Evolutionary conservation across 2,329 filamentous ascomycete species (phyloP), one percentile per base, ranked within the genome.

Genomic region (Colletotrichum cordylinicola): DNA sequence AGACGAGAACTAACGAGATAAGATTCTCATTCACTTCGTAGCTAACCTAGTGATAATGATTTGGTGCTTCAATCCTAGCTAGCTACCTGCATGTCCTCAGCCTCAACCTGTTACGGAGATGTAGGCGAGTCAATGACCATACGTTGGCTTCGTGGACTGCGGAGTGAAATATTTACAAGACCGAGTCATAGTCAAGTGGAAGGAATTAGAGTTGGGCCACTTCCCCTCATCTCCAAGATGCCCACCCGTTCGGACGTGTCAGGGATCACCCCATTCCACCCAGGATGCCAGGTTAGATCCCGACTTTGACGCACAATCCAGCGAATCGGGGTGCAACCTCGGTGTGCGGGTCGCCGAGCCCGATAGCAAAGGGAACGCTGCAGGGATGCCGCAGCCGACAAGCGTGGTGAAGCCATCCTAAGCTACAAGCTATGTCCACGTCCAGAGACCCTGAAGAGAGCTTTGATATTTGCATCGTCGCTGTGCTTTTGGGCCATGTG

Each of bases 381-480:
- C 43, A 52, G n/a, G 43, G 43, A 52, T 52, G n/a, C 43, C 43
- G 43, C n/a, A 52, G n/a, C 43, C 43, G 43, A 52, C n/a, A 21
- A 8, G 43, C 43, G 4, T 8, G n/a, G 43, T 52, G 2, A 21
- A 21, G 43, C 43, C n/a, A 52, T 52, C 6, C n/a, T 4, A 8
- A 52, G 43, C n/a, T 21, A 21, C 43, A 21, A 52, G 43, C n/a
- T 52, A 13, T 52, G 43, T 21, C 10, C 43, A 52, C 43, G 1
- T 52, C 43, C 43, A 37, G 8, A 66, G 8, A 66, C 24, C 6
- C 55, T 18, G 16, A 29, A 13, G 62, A 24, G 27, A 66, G 72
- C 77, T 83, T 16, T 78, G 27, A 84, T 87, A 81, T 78, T 88
- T 8, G 85, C 24, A 58, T n/a, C 8, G 55, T 12, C 13, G 21